A percentile compares a stretch with the other conserved stretches of the same genome.
Conservation (phyloP, 805 yeast species). For the Clavispora fructus region DNA sequence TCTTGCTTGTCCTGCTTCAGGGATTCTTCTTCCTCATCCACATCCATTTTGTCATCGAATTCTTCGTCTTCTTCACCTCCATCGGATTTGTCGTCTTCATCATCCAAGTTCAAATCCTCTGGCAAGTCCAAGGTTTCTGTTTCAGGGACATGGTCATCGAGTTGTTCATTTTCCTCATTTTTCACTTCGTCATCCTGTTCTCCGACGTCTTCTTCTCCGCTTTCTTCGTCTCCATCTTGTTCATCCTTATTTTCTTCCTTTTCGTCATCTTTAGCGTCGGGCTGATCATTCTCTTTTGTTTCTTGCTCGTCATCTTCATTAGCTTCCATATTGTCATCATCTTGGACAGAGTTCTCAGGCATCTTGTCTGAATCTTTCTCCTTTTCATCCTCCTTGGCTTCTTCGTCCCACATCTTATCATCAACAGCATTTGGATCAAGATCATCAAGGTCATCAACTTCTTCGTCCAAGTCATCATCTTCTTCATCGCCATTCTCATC, state of each 20-base stretch:
- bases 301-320: constrained; percentile 42
- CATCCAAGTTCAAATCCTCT: constrained; percentile 85
- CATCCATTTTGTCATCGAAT: constrained; percentile 16
- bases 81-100: constrained; percentile 53
- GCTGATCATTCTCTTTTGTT: constrained; percentile 31
- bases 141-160: constrained; percentile 75
- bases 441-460: constrained; percentile 82
- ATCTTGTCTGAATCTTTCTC: constrained; percentile 77
- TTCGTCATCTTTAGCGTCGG: constrained; percentile 22
- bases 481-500: constrained; percentile 35
- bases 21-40: constrained; percentile 12
- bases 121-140: constrained; percentile 85
- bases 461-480: constrained; percentile 74
- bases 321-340: constrained; percentile 47
- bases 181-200: constrained; percentile 77
- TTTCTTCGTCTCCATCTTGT: constrained; percentile 47
- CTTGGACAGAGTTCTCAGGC: constrained; percentile 51
- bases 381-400: constrained; percentile 66
- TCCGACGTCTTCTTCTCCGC: constrained; percentile 68
- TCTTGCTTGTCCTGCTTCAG: constrained; percentile 21
- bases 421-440: constrained; percentile 92
- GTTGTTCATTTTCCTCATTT: constrained; percentile 61
- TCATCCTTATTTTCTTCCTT: constrained; percentile 40
- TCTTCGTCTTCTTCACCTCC: constrained; percentile 40
- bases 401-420: constrained; percentile 98